Conservation (phyloP, 1,139 yeast species). For the Yamadazyma buinensis region DNA sequence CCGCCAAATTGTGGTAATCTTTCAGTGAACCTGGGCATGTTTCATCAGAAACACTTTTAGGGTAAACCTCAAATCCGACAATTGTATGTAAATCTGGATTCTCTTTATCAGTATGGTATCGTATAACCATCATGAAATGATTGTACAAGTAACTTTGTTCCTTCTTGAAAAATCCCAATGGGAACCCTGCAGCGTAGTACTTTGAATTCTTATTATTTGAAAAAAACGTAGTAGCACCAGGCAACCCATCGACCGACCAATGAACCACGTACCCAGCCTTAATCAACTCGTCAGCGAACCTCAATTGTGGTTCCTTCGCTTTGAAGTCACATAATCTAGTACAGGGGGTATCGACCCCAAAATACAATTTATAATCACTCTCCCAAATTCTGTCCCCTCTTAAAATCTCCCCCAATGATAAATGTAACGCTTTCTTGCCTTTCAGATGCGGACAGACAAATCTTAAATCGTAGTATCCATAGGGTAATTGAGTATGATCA, state of each 20-base stretch:
- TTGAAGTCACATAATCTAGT: conserved; percentile 61
- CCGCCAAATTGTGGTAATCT: conserved; percentile 50
- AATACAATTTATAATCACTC: conserved; percentile 60
- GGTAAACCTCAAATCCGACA: conserved; percentile 90
- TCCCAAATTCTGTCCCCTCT: conserved; percentile 80
- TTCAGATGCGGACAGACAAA: conserved; percentile 74
- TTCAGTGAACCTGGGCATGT: conserved; percentile 69
- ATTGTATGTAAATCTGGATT: conserved; percentile 49
- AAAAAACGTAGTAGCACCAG: conserved; percentile 85
- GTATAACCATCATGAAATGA: conserved; percentile 75
- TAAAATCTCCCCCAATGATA: conserved; percentile 73
- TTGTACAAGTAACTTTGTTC: conserved; percentile 64
- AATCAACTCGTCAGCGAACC: conserved; percentile 59
- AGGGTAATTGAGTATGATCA: conserved; percentile 74
- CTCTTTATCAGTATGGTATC: conserved; percentile 56
- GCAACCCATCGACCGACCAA: conserved; percentile 82
- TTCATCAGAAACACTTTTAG: conserved; percentile 68
- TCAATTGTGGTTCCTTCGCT: conserved; percentile 47
- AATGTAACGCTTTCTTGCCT: conserved; percentile 53
- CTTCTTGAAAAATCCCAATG: conserved; percentile 65
- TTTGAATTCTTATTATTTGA: conserved; percentile 56
- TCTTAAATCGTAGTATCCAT: conserved; percentile 70
- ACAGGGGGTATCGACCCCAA: conserved; percentile 65
- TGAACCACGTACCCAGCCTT: conserved; percentile 72
- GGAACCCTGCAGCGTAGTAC: conserved; percentile 85